These are phyloP conservation scores for Trichoderma polysporum DNA, from an alignment of 2,329 filamentous ascomycete species.

Conservation along the genomic window DNA sequence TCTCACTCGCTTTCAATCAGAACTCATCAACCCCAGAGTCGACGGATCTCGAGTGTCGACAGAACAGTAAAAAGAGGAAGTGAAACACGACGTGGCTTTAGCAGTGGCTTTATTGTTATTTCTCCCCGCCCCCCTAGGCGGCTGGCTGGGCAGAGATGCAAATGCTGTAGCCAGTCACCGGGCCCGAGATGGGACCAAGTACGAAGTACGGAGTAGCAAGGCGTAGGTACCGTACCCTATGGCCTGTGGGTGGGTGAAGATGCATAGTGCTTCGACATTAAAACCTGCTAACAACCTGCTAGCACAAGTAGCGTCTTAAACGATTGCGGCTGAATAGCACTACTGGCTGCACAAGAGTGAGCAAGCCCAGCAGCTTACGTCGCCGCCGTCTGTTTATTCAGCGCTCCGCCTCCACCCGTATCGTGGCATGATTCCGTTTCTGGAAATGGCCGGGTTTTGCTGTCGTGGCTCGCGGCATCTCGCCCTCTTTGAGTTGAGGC, in stretches of 20 bases:
- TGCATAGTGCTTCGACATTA: constrained; percentile 1
- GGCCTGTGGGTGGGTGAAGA: not conserved
- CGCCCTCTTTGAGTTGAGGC: not conserved
- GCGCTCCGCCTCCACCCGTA: constrained; percentile 3
- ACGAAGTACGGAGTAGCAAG: too few relatives aligned
- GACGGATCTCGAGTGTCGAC: not conserved
- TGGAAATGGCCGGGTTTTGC: constrained; percentile 6
- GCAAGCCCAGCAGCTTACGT: constrained; percentile 2
- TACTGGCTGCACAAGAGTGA: not conserved
- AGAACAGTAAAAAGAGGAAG: not conserved
- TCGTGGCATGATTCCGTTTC: constrained; percentile 14
- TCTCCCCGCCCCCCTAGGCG: not conserved
- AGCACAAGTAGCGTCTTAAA: not conserved
- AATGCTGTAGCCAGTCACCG: not conserved
- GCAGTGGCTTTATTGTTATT: constrained; percentile 5
- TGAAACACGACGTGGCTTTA: not conserved
- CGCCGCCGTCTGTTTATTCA: not conserved
- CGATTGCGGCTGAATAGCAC: constrained; percentile 7
- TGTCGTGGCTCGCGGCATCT: not conserved
- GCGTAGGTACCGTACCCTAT: constrained; percentile 10
- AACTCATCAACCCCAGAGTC: not conserved
- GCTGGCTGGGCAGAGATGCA: constrained; percentile 2
- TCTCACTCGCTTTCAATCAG: not conserved
- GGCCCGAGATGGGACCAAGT: not conserved
- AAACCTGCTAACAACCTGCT: not conserved